Evolutionary conservation across 495 filamentous ascomycete species (phyloP), one percentile per base, ranked within the genome.

Genomic region (Neurospora africana): DNA sequence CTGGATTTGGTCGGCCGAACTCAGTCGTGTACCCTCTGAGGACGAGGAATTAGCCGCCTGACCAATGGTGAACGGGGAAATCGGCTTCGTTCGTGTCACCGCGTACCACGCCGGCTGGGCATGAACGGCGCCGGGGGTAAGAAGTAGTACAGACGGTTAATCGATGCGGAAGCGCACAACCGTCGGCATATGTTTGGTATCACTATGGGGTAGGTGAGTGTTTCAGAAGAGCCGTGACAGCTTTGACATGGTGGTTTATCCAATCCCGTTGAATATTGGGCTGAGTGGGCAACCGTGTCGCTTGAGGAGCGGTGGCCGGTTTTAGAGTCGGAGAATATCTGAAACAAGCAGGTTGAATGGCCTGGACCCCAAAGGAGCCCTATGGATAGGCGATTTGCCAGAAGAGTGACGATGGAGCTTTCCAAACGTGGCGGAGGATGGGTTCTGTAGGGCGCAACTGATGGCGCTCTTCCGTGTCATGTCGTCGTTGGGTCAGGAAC

Each of bases 81-180:
- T 68, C 27, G 44, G 71, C 38, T 44, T 39, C 37, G 68, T 53
- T 72, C 37, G 61, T n/a, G 68, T 30, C 43, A 68, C 69, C 69
- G 44, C 69, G 65, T 74, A 36, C 70, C 68, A 74, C 47, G 33
- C 27, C 39, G 71, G 39, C 74, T 75, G 72, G 74, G 65, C 72
- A 74, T 44, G 43, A 65, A 68, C 19, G 13, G 70, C 53, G 23
- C 70, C 23, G 30, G 38, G 38, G 37, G 61, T 71, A 69, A 67
- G 68, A 33, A 65, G 53, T 65, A 13, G 72, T 74, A 71, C 74
- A 69, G 72, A 72, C 69, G 2, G 33, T 15, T 27, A 37, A 37
- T 68, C 27, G 19, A 36, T 38, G 69, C n/a, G 39, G 13, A 11
- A 21, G 39, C 27, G 35, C 68, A 44, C 37, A 68, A 70, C 27